phyloP scores from a whole-genome alignment of 2,329 filamentous ascomycete species.

The Penicillium sp. region DNA sequence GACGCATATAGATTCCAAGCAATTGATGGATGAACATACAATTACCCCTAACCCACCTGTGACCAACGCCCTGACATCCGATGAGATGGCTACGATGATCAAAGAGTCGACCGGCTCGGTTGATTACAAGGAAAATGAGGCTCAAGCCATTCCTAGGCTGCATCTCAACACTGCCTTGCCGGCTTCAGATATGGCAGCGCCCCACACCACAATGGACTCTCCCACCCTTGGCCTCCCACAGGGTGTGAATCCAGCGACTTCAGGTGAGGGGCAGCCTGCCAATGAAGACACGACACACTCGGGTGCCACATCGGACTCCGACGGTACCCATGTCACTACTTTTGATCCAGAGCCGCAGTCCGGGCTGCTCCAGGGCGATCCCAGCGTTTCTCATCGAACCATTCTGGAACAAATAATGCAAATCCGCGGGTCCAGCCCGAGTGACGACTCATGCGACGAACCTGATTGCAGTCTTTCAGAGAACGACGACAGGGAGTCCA shows the following conservation, averaged over 20 bases:
- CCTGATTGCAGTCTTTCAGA: conserved; percentile 45
- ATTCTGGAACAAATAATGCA: conserved; percentile 51
- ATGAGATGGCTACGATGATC: conserved; percentile 28
- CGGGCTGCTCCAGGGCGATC: conserved; percentile 46
- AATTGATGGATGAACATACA: conserved; percentile 24
- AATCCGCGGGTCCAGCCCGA: conserved; percentile 49
- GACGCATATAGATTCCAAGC: conserved; percentile 35
- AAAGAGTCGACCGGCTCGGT: conserved; percentile 18
- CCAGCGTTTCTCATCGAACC: conserved; percentile 40
- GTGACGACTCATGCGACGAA: conserved; percentile 42
- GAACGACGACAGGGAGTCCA: conserved; percentile 54
- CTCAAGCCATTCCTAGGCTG: conserved; percentile 24
- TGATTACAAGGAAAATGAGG: conserved; percentile 15
- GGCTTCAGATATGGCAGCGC: conserved; percentile 15
- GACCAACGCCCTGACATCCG: conserved; percentile 7
- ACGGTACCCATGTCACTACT: conserved; percentile 58
- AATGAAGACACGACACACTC: conserved; percentile 26
- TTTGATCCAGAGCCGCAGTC: conserved; percentile 73
- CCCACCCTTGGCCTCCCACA: conserved; percentile 43
- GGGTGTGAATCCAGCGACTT: conserved; percentile 9
- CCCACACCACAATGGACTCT: conserved; percentile 41
- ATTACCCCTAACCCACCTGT: conserved; percentile 2
- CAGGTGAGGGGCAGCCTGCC: conserved; percentile 4
- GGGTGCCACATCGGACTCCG: conserved; percentile 60
- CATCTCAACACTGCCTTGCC: conserved; percentile 29